phyloP scores from a whole-genome alignment of 2,329 filamentous ascomycete genomes.

The Ophiostoma fasciatum region DNA sequence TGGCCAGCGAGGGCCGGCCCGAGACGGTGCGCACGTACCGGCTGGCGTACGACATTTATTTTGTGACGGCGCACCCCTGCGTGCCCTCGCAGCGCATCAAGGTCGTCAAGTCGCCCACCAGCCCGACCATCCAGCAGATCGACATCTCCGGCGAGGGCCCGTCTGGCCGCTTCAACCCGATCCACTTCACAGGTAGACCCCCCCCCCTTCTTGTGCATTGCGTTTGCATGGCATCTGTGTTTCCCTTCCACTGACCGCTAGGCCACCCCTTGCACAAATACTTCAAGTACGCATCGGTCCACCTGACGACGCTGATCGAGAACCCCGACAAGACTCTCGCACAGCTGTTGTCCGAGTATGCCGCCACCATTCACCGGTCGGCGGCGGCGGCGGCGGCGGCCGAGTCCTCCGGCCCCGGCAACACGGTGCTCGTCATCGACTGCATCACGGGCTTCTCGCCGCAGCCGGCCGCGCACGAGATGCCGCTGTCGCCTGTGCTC shows the following conservation, averaged over 20 bases:
- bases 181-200: constrained; percentile 31
- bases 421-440: constrained; percentile 43
- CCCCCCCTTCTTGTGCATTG: background rate
- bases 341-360: constrained; percentile 26
- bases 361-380: constrained; percentile 18
- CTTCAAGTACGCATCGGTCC: constrained; percentile 44
- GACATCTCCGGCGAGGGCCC: constrained; percentile 32
- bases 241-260: too few relatives aligned
- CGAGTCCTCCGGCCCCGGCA: background rate
- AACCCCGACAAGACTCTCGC: constrained; percentile 30
- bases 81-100: constrained; percentile 40
- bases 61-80: constrained; percentile 53
- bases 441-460: constrained; percentile 41
- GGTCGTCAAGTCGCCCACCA: constrained; percentile 43
- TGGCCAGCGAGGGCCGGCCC: constrained; percentile 25
- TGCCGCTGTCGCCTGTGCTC: constrained; percentile 33
- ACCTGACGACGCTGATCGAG: constrained; percentile 40
- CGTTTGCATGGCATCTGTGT: too few relatives aligned
- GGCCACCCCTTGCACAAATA: constrained; percentile 50
- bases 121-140: constrained; percentile 43
- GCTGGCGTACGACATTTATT: constrained; percentile 44
- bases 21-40: constrained; percentile 27
- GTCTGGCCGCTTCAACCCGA: constrained; percentile 28
- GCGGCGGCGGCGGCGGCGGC: constrained; percentile 16
- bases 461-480: constrained; percentile 27